These are phyloP conservation scores for Irineochytrium annulatum DNA, from an alignment of 192 early-diverging fungal genomes.

Conservation along the genomic window DNA sequence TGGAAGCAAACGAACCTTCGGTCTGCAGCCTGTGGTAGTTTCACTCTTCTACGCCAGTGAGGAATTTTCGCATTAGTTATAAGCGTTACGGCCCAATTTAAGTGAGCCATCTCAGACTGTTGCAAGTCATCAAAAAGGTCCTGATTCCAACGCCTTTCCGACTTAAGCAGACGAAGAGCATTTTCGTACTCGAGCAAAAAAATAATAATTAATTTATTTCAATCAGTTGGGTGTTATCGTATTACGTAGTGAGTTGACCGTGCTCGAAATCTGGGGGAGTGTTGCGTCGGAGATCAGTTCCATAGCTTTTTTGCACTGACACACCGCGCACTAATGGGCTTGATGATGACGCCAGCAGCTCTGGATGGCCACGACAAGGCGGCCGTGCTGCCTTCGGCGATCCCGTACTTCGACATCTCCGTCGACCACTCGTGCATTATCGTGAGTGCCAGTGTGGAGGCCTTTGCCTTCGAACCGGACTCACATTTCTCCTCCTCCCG, in stretches of 20 bases:
- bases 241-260: too few relatives aligned
- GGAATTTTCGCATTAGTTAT: too few relatives aligned
- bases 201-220: constrained; percentile 1
- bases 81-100: too few relatives aligned
- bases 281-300: background rate
- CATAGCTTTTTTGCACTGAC: background rate
- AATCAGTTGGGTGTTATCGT: background rate
- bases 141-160: too few relatives aligned
- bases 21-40: too few relatives aligned
- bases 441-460: background rate
- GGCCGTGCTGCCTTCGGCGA: background rate
- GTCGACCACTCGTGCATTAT: constrained; percentile 11
- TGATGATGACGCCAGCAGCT: background rate
- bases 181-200: background rate
- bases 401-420: constrained; percentile 1
- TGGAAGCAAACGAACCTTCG: too few relatives aligned
- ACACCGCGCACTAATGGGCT: background rate
- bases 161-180: too few relatives aligned
- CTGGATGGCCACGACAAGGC: background rate
- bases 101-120: too few relatives aligned
- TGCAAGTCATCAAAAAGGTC: too few relatives aligned
- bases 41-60: too few relatives aligned
- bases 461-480: background rate
- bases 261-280: too few relatives aligned
- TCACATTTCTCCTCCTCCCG: too few relatives aligned